Percentiles rank a stretch among this genome's conserved stretches.
phyloP scores from a whole-genome alignment of 257 asterid genomes.

The Haberlea rhodopensis region DNA sequence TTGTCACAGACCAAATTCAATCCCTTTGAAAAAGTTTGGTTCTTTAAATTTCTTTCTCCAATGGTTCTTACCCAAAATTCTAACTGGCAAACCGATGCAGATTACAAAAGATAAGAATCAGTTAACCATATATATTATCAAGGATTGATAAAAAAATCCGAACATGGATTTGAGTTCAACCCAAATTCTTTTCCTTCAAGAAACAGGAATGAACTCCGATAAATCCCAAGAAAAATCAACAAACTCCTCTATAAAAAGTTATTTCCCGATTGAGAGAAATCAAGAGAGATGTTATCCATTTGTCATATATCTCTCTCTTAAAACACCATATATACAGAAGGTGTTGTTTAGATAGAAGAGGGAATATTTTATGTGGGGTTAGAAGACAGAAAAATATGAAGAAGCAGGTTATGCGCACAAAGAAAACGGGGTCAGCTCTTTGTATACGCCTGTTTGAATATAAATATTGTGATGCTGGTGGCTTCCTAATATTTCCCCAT shows the following conservation, averaged over 20 bases:
- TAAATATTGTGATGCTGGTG: neutral
- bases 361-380: neutral
- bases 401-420: neutral
- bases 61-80: too few species aligned
- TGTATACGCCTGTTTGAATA: neutral
- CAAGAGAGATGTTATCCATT: too few species aligned
- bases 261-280: neutral
- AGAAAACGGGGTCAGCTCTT: neutral
- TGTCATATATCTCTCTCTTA: neutral
- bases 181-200: neutral
- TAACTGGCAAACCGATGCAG: too few species aligned
- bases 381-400: neutral
- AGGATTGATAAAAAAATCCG: too few species aligned
- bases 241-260: neutral
- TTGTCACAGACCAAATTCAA: neutral
- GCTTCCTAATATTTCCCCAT: too few species aligned
- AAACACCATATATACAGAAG: neutral
- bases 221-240: neutral
- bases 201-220: neutral
- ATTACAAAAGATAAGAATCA: too few species aligned
- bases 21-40: too few species aligned
- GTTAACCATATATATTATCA: too few species aligned
- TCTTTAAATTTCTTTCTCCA: too few species aligned
- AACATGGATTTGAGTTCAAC: too few species aligned
- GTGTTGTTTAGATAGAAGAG: neutral